phyloP scores from a whole-genome alignment of 2,329 filamentous ascomycete species.

The Metarhizium guizhouense region DNA sequence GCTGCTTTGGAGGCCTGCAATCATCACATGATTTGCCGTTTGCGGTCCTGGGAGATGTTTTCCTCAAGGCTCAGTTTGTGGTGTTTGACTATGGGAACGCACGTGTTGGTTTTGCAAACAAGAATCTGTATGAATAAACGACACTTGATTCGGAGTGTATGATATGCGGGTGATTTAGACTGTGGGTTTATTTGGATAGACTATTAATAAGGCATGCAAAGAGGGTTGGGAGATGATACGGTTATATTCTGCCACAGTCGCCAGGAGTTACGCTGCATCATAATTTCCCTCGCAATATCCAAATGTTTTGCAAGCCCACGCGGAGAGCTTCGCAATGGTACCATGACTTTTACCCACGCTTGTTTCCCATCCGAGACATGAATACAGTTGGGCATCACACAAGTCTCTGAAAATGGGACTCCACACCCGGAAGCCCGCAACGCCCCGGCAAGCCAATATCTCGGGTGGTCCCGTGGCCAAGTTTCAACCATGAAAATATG shows the following conservation, averaged over 20 bases:
- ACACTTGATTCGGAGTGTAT: neutral
- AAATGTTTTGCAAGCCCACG: too few species aligned
- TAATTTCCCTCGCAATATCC: too few species aligned
- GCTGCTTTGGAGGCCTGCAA: slow-evolving; percentile 31
- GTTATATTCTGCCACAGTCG: too few species aligned
- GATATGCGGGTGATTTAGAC: neutral
- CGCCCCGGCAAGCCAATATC: too few species aligned
- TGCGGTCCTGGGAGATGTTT: slow-evolving; percentile 30
- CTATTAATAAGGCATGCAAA: neutral
- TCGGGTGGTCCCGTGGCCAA: too few species aligned
- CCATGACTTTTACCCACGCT: too few species aligned
- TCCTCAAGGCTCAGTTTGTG: slow-evolving; percentile 36
- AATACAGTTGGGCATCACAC: too few species aligned
- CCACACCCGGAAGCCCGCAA: too few species aligned
- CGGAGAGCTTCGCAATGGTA: neutral
- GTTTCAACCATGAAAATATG: too few species aligned
- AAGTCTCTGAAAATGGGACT: too few species aligned
- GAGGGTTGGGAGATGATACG: neutral
- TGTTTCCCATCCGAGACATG: too few species aligned
- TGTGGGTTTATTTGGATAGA: neutral
- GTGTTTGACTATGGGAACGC: slow-evolving; percentile 27
- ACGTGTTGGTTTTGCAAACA: slow-evolving; percentile 30
- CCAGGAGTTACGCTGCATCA: too few species aligned
- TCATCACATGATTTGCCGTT: slow-evolving; percentile 26
- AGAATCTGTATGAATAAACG: slow-evolving; percentile 12